Percentiles rank a stretch among this genome's conserved stretches.
phyloP scores from a whole-genome alignment of 192 early-diverging fungal genomes.

The Umbelopsis isabellina region DNA sequence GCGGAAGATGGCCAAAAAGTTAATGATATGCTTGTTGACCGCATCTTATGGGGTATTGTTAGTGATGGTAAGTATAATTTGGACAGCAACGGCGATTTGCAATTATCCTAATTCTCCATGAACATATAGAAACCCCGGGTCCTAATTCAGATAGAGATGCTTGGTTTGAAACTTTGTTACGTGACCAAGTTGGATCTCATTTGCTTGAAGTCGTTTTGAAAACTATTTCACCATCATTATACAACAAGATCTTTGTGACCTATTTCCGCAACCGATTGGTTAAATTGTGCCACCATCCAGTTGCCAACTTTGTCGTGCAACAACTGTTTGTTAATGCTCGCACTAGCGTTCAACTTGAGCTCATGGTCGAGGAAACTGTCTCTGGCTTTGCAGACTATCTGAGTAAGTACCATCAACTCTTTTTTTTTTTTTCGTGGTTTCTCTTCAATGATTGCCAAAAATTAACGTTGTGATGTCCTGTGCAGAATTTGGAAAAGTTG shows the following conservation, averaged over 20 bases:
- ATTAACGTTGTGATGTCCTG: no score
- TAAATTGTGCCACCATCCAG: conserved; percentile 67
- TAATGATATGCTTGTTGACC: conserved; percentile 55
- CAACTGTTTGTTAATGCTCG: conserved; percentile 66
- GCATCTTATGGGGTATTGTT: conserved; percentile 58
- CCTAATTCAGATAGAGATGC: conserved; percentile 46
- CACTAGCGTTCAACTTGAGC: conserved; percentile 59
- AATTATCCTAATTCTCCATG: background rate
- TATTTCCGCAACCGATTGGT: conserved; percentile 67
- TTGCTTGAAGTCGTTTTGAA: conserved; percentile 73
- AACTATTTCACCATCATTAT: conserved; percentile 52
- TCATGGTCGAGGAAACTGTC: conserved; percentile 66
- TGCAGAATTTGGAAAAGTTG: conserved; percentile 57
- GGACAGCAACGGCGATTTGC: background rate
- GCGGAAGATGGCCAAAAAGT: conserved; percentile 44
- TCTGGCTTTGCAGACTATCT: conserved; percentile 64
- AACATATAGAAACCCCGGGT: background rate
- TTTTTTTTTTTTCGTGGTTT: no score
- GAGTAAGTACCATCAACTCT: conserved; percentile 41
- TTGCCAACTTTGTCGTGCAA: conserved; percentile 88
- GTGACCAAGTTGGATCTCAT: conserved; percentile 78
- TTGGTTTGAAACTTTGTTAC: conserved; percentile 61
- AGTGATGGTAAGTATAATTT: conserved; percentile 41
- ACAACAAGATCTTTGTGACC: conserved; percentile 64
- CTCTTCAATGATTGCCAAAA: no score